These are phyloP conservation scores for Lentinus brumalis DNA, from an alignment of 768 basidiomycete genomes.

Conservation along the genomic window DNA sequence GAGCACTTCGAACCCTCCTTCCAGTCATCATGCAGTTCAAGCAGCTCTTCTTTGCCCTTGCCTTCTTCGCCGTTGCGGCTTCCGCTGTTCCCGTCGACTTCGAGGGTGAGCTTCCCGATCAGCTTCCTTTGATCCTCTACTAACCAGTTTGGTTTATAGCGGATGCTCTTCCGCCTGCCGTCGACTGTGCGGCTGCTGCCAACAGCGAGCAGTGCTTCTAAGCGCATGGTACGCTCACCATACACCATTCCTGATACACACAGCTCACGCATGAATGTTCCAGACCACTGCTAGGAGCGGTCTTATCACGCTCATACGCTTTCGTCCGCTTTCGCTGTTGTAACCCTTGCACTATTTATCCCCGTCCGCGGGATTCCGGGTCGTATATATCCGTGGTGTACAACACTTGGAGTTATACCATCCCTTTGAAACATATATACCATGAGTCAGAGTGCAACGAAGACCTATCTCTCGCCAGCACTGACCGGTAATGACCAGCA, in stretches of 20 bases:
- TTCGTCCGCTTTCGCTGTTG: neutral
- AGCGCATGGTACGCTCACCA: neutral
- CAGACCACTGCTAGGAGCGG: neutral
- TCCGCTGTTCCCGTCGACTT: neutral
- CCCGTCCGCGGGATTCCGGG: neutral
- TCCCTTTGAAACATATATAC: neutral
- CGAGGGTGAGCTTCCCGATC: neutral
- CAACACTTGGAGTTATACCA: neutral
- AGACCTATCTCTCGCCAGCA: no score
- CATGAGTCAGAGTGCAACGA: neutral
- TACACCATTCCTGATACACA: neutral
- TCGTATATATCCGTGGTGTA: neutral
- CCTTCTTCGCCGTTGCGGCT: neutral
- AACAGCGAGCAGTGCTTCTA: neutral
- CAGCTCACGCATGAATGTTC: neutral
- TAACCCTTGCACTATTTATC: neutral
- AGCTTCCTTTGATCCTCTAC: neutral
- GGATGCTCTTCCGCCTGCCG: neutral
- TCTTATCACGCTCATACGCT: neutral
- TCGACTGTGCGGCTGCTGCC: neutral
- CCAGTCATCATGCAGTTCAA: neutral
- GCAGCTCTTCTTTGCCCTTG: neutral
- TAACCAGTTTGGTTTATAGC: neutral
- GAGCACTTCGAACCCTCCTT: neutral
- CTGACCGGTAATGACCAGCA: no score